Evolutionary conservation across 257 asterid species (phyloP).

Genomic region (Gardenia jasminoides): DNA sequence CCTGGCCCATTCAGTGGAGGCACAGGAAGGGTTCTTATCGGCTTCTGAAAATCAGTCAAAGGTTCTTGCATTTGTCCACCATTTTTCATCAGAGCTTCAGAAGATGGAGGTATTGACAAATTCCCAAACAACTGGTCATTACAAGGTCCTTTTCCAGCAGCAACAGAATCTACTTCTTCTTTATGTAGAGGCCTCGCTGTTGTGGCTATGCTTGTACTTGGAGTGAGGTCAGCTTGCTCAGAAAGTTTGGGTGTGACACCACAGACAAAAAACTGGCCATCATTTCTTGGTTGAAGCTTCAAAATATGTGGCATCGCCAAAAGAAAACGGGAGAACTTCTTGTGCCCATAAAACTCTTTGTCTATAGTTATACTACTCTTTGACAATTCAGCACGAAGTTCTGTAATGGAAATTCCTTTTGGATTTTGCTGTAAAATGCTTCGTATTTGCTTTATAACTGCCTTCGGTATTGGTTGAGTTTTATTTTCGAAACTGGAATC

Average conservation of each 20-base stretch:
- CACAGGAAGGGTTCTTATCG: conserved; percentile 11
- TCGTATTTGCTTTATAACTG: conserved; percentile 46
- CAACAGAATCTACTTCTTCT: conserved; percentile 29
- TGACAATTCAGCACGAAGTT: conserved; percentile 56
- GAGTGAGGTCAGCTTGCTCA: conserved; percentile 32
- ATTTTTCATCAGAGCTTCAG: conserved; percentile 28
- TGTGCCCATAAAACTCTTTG: conserved; percentile 67
- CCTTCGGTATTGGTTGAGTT: conserved; percentile 57
- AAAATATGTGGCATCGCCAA: conserved; percentile 64
- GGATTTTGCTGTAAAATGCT: conserved; percentile 52
- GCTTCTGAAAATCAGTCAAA: conserved; percentile 22
- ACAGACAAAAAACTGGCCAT: conserved; percentile 41
- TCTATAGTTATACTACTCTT: conserved; percentile 47
- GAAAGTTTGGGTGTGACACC: conserved; percentile 31
- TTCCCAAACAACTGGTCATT: conserved; percentile 30
- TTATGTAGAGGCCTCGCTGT: conserved; percentile 26
- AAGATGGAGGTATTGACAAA: conserved; percentile 16
- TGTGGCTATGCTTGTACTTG: conserved; percentile 25
- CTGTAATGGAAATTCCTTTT: conserved; percentile 53
- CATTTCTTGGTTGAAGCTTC: conserved; percentile 41
- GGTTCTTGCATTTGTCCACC: conserved; percentile 1
- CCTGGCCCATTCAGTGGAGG: conserved; percentile 24
- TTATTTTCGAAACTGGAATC: conserved; percentile 46
- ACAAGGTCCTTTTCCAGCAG: conserved; percentile 23
- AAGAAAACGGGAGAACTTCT: conserved; percentile 73